Conservation (phyloP, 2,329 filamentous ascomycete species). For the Aspergillus brunneoviolaceus region DNA sequence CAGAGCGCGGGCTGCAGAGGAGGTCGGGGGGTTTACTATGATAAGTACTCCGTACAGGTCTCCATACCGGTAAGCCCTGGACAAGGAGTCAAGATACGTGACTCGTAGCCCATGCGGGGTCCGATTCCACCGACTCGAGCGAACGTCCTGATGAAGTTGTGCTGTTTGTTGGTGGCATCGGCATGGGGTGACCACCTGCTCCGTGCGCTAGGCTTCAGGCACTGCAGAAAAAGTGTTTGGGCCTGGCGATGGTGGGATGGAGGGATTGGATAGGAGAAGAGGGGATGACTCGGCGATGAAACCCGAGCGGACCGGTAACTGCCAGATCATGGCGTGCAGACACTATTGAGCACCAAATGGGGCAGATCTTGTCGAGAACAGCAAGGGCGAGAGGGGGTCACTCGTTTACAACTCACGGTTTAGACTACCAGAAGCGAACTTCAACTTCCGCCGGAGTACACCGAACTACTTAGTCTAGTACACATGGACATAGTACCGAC, state of each 20-base stretch:
- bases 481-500: no score
- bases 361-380: not conserved
- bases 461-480: not conserved
- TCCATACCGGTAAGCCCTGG: no score
- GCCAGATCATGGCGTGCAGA: not conserved
- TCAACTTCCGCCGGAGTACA: not conserved
- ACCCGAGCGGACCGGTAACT: slow-evolving; percentile 1
- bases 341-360: slow-evolving; percentile 6
- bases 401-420: no score
- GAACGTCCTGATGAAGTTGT: not conserved
- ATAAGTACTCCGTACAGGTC: no score
- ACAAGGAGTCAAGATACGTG: not conserved
- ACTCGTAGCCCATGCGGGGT: not conserved
- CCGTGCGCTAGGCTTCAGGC: not conserved
- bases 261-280: not conserved
- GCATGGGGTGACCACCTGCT: not conserved
- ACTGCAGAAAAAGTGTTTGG: not conserved
- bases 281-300: not conserved
- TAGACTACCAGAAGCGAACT: no score
- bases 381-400: no score
- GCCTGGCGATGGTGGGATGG: not conserved
- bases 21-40: not conserved
- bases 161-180: not conserved
- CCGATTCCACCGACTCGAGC: not conserved
- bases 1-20: not conserved